Conservation (phyloP, 179 eudicot species). For the Silene noctiflora region DNA sequence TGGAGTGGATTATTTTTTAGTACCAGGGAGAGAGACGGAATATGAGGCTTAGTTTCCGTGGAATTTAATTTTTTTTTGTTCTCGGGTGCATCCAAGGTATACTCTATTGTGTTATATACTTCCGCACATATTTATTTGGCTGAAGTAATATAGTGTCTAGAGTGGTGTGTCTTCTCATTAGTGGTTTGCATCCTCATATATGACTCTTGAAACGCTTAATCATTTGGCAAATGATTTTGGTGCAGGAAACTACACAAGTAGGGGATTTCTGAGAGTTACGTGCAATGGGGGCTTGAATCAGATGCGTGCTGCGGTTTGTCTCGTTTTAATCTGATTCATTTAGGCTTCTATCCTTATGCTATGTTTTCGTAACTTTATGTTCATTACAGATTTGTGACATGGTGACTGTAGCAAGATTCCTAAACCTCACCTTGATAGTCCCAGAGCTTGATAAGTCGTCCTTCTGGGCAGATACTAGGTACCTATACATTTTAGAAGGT, state of each 20-base stretch:
- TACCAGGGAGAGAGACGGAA: background rate
- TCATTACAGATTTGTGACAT: constrained; percentile 92
- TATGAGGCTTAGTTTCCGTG: background rate
- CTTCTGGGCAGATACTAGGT: constrained; percentile 99
- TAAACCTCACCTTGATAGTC: constrained; percentile 89
- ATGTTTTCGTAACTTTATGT: constrained; percentile 4
- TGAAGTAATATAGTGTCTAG: background rate
- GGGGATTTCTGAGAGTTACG: constrained; percentile 77
- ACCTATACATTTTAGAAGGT: constrained; percentile 19
- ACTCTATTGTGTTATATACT: background rate
- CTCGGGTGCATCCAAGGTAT: background rate
- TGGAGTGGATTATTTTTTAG: background rate
- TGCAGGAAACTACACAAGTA: constrained; percentile 87
- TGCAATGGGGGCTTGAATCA: constrained; percentile 99
- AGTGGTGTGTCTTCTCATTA: background rate
- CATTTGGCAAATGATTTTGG: constrained; percentile 13
- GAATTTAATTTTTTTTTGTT: background rate
- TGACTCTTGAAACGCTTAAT: constrained; percentile 4
- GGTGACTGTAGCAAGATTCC: constrained; percentile 88
- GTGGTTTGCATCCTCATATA: background rate
- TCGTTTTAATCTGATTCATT: constrained; percentile 15
- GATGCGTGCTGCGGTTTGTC: constrained; percentile 98
- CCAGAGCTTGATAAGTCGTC: constrained; percentile 98
- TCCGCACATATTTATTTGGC: background rate
- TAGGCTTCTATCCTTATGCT: constrained; percentile 17